Evolutionary conservation across 2,329 filamentous ascomycete genomes (phyloP), one percentile per base, ranked within the genome.

Genomic region (Zymoseptoria tritici): DNA sequence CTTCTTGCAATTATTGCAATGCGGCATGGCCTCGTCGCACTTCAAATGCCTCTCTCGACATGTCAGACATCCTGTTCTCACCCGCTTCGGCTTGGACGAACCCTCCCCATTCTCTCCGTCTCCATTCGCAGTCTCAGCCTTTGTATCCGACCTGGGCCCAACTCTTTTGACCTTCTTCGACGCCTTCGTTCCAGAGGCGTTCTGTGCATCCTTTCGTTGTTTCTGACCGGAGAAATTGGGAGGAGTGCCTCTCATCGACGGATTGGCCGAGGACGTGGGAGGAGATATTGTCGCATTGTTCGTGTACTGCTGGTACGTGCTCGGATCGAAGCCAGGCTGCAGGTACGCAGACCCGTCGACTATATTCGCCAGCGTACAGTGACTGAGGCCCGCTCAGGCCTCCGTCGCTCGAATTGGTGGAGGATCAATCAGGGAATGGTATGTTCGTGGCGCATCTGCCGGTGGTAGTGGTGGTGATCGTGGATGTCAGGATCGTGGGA

Each of bases 1-100:
- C 76, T 96, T 97, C 60, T 85, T 84, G 75, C 93, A 97, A 70
- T 97, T 97, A 68, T 88, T 80, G 70, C 84, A 87, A 58, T 78
- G 77, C 9, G 84, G 83, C 61, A 80, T 70, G 4, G 80, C 86
- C 74, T 96, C 91, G 71, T 96, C 92, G 73, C 92, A 96, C 74
- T 96, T 96, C 56, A 96, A 79, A 78, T 96, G 92, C 53, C 91
- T 81, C 73, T 96, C 89, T 66, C 92, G 83, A 74, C 92, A 97
- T 2, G 92, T 97, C 65, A 96, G 77, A 73, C 92, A 97, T 46
- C 92, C 92, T 2, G 92, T 97, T 53, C 93, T 85, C 19, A 95
- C 91, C 64, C 92, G 82, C 76, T 88, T 93, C n/a, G 90, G 86
- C 73, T 92, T 93, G 63, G 60, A 55, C 6, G 65, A 66, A 24